A percentile compares a stretch with the other conserved stretches of the same genome.
Conservation (phyloP, 768 basidiomycete genomes). For the Naganishia randhawae region DNA sequence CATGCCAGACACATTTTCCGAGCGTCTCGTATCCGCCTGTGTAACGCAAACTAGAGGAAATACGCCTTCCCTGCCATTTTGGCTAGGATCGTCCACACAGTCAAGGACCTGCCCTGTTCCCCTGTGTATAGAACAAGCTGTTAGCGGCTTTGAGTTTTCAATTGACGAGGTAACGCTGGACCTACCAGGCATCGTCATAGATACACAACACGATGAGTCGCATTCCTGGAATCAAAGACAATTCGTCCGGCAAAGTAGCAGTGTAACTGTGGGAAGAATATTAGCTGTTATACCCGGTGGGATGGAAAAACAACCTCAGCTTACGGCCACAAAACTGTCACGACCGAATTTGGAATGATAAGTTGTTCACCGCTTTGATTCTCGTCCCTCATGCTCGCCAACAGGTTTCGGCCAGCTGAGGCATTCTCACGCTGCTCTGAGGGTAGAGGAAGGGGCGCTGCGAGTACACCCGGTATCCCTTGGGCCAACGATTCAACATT, state of each 20-base stretch:
- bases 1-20: not conserved
- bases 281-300: too few species aligned
- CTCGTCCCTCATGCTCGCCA: conserved; percentile 46
- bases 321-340: conserved; percentile 49
- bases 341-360: conserved; percentile 45
- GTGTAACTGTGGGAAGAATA: conserved; percentile 37
- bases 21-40: not conserved
- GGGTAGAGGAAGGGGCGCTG: not conserved
- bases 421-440: not conserved
- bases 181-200: conserved; percentile 50
- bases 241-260: conserved; percentile 47
- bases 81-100: conserved; percentile 29
- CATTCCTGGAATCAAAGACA: conserved; percentile 49
- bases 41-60: conserved; percentile 42
- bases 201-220: conserved; percentile 42
- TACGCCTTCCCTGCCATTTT: conserved; percentile 42
- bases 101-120: conserved; percentile 44
- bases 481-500: not conserved
- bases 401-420: conserved; percentile 28
- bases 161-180: too few species aligned
- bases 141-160: too few species aligned
- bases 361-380: conserved; percentile 44
- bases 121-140: not conserved
- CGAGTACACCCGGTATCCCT: not conserved
- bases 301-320: too few species aligned